These are phyloP conservation scores for Cryphonectria japonica DNA, from an alignment of 2,329 filamentous ascomycete genomes.

Conservation along the genomic window DNA sequence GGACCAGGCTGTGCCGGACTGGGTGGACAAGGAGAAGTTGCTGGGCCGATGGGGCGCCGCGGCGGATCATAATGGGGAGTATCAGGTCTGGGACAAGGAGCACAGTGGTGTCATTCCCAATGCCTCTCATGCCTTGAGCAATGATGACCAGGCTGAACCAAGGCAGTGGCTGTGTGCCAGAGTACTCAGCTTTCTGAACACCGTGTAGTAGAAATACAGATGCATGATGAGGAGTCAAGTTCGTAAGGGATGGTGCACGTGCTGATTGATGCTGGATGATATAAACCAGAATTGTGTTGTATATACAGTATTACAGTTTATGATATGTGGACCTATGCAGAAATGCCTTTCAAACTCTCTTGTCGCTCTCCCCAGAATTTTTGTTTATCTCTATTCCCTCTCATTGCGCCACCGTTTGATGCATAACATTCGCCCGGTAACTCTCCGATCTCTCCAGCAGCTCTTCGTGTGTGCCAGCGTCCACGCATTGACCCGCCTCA, in stretches of 20 bases:
- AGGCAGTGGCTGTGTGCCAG: slow-evolving; percentile 32
- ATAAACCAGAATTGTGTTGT: not conserved
- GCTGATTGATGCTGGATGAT: too few relatives aligned
- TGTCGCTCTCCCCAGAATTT: not conserved
- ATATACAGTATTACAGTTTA: not conserved
- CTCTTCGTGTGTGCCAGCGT: slow-evolving; percentile 40
- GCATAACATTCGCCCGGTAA: slow-evolving; percentile 40
- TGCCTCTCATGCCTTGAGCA: slow-evolving; percentile 53
- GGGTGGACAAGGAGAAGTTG: slow-evolving; percentile 48
- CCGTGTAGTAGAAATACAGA: not conserved
- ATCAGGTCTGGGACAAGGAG: slow-evolving; percentile 48
- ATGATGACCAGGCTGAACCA: slow-evolving; percentile 49
- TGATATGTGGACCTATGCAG: not conserved
- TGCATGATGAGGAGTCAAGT: not conserved
- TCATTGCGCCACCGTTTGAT: slow-evolving; percentile 36
- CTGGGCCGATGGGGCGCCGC: slow-evolving; percentile 47
- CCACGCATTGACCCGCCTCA: slow-evolving; percentile 44
- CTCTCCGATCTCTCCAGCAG: slow-evolving; percentile 36
- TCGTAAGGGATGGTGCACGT: not conserved
- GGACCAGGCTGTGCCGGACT: slow-evolving; percentile 48
- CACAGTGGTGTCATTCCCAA: slow-evolving; percentile 52
- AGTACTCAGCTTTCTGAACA: slow-evolving; percentile 31
- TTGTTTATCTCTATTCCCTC: not conserved
- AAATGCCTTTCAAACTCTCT: not conserved
- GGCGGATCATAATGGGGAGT: slow-evolving; percentile 40